These are phyloP conservation scores for Letharia lupina DNA, from an alignment of 495 filamentous ascomycete species.

Conservation along the genomic window DNA sequence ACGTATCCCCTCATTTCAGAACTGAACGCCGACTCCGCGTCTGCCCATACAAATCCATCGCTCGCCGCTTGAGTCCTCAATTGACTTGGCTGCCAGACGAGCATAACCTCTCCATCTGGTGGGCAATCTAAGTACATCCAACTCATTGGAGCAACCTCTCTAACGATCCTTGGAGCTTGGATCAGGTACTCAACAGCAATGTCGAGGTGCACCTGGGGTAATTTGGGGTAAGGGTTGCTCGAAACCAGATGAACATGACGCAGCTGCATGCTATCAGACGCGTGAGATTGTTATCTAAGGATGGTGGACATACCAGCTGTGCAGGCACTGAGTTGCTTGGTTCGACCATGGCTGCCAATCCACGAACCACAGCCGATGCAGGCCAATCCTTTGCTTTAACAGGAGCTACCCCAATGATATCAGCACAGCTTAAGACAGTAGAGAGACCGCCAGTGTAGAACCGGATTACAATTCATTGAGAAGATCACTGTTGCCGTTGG, in stretches of 20 bases:
- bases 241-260: conserved; percentile 83
- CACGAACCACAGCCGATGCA: not conserved
- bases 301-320: conserved; percentile 45
- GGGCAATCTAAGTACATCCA: conserved; percentile 88
- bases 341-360: conserved; percentile 48
- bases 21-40: conserved; percentile 60
- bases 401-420: not conserved
- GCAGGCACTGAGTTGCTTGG: conserved; percentile 54
- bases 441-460: not conserved
- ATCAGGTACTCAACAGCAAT: conserved; percentile 70
- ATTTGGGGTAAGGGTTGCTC: conserved; percentile 59
- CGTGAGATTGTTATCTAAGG: conserved; percentile 3
- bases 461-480: not conserved
- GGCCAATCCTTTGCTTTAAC: not conserved
- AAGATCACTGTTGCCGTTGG: not conserved
- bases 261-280: conserved; percentile 43
- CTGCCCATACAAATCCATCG: conserved; percentile 87
- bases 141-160: conserved; percentile 66
- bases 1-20: conserved; percentile 72
- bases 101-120: conserved; percentile 65
- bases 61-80: conserved; percentile 66
- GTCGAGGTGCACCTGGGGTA: conserved; percentile 55
- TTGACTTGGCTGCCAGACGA: conserved; percentile 76
- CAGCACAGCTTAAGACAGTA: not conserved
- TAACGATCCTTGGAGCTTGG: conserved; percentile 70